Evolutionary conservation across 352 stramenopile genomes (phyloP).

Genomic region (Globisporangium nodosum): DNA sequence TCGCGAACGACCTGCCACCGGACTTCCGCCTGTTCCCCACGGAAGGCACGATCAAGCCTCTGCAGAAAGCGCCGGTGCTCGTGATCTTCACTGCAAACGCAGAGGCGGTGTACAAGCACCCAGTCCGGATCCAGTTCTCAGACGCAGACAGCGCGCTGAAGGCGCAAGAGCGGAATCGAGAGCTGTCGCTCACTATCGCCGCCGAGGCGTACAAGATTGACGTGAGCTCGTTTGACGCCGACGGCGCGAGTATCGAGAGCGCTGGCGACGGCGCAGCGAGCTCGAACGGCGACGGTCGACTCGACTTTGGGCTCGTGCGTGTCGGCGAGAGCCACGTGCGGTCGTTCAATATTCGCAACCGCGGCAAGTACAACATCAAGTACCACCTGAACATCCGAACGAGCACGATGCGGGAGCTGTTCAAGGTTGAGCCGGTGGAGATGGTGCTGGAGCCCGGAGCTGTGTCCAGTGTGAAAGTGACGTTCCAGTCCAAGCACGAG

Average conservation of each 20-base stretch:
- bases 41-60: slow-evolving; percentile 66
- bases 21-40: slow-evolving; percentile 74
- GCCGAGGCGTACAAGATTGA: slow-evolving; percentile 92
- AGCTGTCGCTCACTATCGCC: slow-evolving; percentile 30
- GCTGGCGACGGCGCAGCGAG: slow-evolving; percentile 7
- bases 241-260: slow-evolving; percentile 15
- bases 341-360: slow-evolving; percentile 86
- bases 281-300: slow-evolving; percentile 40
- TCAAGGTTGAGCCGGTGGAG: slow-evolving; percentile 77
- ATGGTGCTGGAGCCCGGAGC: slow-evolving; percentile 74
- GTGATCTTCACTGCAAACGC: slow-evolving; percentile 68
- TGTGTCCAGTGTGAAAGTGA: slow-evolving; percentile 62
- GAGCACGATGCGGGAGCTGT: slow-evolving; percentile 46
- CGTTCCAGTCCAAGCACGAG: slow-evolving; percentile 76
- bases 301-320: slow-evolving; percentile 92
- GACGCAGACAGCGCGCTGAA: slow-evolving; percentile 69
- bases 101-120: slow-evolving; percentile 60
- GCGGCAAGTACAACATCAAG: slow-evolving; percentile 92
- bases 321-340: slow-evolving; percentile 84
- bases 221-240: slow-evolving; percentile 76
- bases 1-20: slow-evolving; percentile 20
- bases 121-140: slow-evolving; percentile 73
- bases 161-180: slow-evolving; percentile 28
- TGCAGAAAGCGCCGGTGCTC: slow-evolving; percentile 53
- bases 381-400: slow-evolving; percentile 69